These are phyloP conservation scores for Gracilaria caudata DNA, from an alignment of 23 red algal species.

Conservation along the genomic window DNA sequence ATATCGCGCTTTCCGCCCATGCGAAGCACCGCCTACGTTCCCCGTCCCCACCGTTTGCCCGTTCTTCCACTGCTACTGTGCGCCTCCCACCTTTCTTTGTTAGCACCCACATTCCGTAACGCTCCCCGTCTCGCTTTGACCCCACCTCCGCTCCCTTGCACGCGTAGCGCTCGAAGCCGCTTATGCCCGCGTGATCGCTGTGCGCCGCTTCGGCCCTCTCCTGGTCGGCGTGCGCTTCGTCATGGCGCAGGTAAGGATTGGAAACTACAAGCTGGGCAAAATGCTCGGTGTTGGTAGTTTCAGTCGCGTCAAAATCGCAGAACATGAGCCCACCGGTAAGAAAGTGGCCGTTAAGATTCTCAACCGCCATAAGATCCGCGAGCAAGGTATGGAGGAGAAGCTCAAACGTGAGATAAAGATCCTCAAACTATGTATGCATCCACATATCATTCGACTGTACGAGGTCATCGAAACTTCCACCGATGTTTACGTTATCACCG, in stretches of 20 bases:
- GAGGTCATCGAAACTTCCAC: conserved; percentile 97
- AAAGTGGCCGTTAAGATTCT: conserved; percentile 99
- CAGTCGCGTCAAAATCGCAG: conserved; percentile 93
- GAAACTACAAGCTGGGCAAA: conserved; percentile 85
- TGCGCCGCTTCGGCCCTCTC: conserved; percentile 15
- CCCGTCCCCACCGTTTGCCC: not conserved
- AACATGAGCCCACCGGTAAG: conserved; percentile 94
- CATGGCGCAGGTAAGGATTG: conserved; percentile 70
- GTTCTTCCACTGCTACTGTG: not conserved
- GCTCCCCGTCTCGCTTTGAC: not conserved
- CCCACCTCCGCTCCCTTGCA: not conserved
- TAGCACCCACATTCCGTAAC: not conserved
- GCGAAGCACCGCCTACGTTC: not conserved
- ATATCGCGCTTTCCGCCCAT: not conserved
- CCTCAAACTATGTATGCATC: conserved; percentile 89
- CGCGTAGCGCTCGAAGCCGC: not conserved
- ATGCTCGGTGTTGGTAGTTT: conserved; percentile 97
- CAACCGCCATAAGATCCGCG: conserved; percentile 92
- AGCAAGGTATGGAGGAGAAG: conserved; percentile 95
- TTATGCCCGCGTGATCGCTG: conserved; percentile 25
- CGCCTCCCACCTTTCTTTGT: not conserved
- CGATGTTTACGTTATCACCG: conserved; percentile 95
- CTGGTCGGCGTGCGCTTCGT: conserved; percentile 33
- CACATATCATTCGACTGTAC: conserved; percentile 96
- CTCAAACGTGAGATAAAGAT: conserved; percentile 97